These are phyloP conservation scores for Calcarisporium arbuscula DNA, from an alignment of 2,329 filamentous ascomycete genomes.

Conservation along the genomic window DNA sequence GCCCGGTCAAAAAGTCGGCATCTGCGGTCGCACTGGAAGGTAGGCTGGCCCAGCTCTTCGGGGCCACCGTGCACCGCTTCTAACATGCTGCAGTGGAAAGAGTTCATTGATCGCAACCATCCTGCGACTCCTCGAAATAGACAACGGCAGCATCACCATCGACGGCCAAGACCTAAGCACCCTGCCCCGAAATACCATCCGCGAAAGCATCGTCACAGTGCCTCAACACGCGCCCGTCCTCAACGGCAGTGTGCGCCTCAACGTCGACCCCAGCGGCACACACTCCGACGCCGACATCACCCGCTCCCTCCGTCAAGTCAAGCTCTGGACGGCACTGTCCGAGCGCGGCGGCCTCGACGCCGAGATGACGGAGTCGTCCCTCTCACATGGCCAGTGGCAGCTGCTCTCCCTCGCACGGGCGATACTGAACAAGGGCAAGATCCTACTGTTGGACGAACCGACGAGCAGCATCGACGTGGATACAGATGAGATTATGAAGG, in stretches of 20 bases:
- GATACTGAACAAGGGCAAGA: conserved; percentile 29
- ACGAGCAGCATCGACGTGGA: conserved; percentile 10
- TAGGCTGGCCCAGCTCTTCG: not conserved
- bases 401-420: conserved; percentile 16
- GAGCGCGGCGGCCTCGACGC: conserved; percentile 4
- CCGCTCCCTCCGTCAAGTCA: not conserved
- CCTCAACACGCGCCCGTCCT: conserved; percentile 45
- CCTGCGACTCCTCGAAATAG: conserved; percentile 40
- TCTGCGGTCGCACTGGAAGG: not conserved
- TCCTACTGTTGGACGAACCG: conserved; percentile 24
- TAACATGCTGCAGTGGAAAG: not conserved
- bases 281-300: not conserved
- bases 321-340: too few species aligned
- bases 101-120: conserved; percentile 15
- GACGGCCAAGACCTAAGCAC: conserved; percentile 35
- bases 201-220: conserved; percentile 36
- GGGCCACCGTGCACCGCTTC: not conserved
- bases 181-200: conserved; percentile 35
- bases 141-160: conserved; percentile 30
- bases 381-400: conserved; percentile 43
- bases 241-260: conserved; percentile 38
- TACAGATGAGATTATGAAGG: conserved; percentile 9
- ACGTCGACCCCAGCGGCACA: conserved; percentile 34
- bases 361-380: conserved; percentile 29
- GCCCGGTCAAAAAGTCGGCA: not conserved